Conservation (phyloP, 371 early-diverging fungal species). For the Apophysomyces elegans region DNA sequence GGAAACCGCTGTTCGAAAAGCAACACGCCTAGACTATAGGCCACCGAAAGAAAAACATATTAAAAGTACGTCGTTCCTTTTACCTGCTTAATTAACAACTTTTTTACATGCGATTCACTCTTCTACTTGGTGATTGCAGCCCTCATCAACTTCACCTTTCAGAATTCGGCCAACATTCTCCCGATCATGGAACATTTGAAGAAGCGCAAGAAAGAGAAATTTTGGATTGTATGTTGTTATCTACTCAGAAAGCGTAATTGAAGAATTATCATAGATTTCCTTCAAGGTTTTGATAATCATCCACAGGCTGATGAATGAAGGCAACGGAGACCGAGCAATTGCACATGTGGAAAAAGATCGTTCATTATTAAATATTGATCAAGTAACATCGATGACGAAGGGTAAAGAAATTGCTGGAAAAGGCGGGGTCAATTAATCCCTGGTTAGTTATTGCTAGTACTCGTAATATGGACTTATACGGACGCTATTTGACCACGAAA, state of each 20-base stretch:
- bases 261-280: constrained; percentile 64
- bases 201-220: constrained; percentile 68
- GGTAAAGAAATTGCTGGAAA: constrained; percentile 17
- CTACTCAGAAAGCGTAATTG: constrained; percentile 17
- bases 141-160: constrained; percentile 54
- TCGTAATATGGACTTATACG: constrained; percentile 82
- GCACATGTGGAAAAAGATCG: constrained; percentile 69
- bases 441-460: constrained; percentile 54
- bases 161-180: constrained; percentile 55
- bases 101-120: background rate
- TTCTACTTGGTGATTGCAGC: constrained; percentile 25
- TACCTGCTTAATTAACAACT: constrained; percentile 15
- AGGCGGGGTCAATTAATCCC: background rate
- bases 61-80: constrained; percentile 54
- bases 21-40: constrained; percentile 74
- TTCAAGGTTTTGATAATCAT: constrained; percentile 88
- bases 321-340: constrained; percentile 72
- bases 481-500: constrained; percentile 84
- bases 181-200: constrained; percentile 62
- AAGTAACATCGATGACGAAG: constrained; percentile 12
- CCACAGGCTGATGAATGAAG: constrained; percentile 86
- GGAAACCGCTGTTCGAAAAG: constrained; percentile 82
- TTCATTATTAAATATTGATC: constrained; percentile 59
- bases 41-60: constrained; percentile 89
- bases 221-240: constrained; percentile 75